Base-by-base conservation (phyloP, 345 rosid species). In the Eucalyptus pauciflora region DNA sequence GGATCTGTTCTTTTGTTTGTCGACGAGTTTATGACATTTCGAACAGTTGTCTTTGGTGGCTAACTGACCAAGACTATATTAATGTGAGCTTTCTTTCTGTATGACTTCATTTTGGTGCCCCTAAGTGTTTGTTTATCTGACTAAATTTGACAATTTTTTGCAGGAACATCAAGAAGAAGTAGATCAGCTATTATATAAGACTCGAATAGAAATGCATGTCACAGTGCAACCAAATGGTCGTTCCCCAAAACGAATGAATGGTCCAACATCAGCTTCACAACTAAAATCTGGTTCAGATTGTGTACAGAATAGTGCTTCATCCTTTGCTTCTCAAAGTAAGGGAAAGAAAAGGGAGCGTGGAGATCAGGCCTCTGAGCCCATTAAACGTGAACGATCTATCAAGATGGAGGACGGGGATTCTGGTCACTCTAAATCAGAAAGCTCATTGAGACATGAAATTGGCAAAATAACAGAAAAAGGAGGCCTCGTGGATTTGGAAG, bases 321-420 rank as follows among this genome's bases (percentile, higher is more conserved):
- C 98, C 85, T 91, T 93, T 91, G 87, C 93, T 29, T 94, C 99
- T 87, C 98, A 95, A 88, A 93, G 90, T 69, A 97, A 97, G 92
- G 99, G 99, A 62, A 98, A 96, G 94, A 97, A 97, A 86, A 95
- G 99, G 93, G 99, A 98, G 88, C 95, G 98, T 71, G 92, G 58
- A 2, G 99, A 97, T 93, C 99, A 96, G 88, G 90, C 92, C 91
- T 92, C 93, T 7, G 99, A 97, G 48, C 94, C 94, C 49, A 91
- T 92, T 7, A 96, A 95, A 91, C 93, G 99, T 54, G 98, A 96
- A 81, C 96, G 98, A 20, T 81, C 89, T 13, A 51, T 89, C 67
- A 95, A 94, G 91, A 81, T 91, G 85, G 99, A 95, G 79, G 99
- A 96, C 89, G 94, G 91, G 50, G 95, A 95, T 92, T 92, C 95